These are phyloP conservation scores for Nannizzia gypsea DNA, from an alignment of 2,329 filamentous ascomycete genomes.

Conservation along the genomic window DNA sequence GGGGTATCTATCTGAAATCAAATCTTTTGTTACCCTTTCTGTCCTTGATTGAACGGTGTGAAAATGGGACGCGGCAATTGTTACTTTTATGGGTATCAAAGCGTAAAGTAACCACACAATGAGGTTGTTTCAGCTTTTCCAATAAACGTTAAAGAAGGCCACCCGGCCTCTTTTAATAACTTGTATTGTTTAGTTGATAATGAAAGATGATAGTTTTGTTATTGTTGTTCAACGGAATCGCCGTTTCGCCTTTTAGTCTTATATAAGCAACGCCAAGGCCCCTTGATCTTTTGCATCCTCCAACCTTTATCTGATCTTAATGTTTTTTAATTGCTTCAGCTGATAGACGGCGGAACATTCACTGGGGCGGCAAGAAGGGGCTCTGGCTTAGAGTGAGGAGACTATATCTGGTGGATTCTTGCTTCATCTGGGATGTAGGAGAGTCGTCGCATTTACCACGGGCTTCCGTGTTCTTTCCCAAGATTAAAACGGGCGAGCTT, in stretches of 20 bases:
- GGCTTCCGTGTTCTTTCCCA: background rate
- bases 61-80: background rate
- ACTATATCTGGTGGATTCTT: constrained; percentile 11
- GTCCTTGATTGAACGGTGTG: background rate
- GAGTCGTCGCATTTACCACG: constrained; percentile 1
- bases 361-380: background rate
- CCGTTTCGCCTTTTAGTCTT: background rate
- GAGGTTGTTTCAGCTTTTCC: background rate
- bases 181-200: background rate
- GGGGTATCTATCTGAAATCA: background rate
- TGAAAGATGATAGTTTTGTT: background rate
- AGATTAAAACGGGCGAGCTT: background rate
- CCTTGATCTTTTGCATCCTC: background rate
- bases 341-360: background rate
- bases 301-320: background rate
- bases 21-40: background rate
- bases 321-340: background rate
- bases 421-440: constrained; percentile 1
- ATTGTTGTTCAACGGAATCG: background rate
- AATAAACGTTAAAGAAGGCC: background rate
- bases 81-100: background rate
- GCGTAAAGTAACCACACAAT: background rate
- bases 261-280: background rate
- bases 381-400: background rate
- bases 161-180: background rate